Conservation (phyloP, 1,284 basidiomycete species). For the Apiotrichum veenhuisii region DNA sequence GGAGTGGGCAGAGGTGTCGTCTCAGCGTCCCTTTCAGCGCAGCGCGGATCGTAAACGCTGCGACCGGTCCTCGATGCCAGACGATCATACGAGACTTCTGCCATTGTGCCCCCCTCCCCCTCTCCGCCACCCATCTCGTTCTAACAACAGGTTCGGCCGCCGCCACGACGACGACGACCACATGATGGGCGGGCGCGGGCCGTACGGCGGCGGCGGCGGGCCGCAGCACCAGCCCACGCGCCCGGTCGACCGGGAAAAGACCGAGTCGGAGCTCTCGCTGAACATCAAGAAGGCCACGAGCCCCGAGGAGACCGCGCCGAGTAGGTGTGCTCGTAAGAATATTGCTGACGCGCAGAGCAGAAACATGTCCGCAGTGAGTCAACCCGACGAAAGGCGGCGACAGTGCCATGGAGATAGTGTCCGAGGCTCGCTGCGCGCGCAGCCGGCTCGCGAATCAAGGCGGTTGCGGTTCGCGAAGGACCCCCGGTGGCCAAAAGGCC, state of each 20-base stretch:
- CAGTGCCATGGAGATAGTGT: too few relatives aligned
- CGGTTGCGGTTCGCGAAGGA: too few relatives aligned
- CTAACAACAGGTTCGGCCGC: conserved; percentile 33
- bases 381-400: neutral
- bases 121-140: too few relatives aligned
- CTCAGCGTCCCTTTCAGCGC: too few relatives aligned
- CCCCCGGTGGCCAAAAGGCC: too few relatives aligned
- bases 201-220: conserved; percentile 19
- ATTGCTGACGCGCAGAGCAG: conserved; percentile 63
- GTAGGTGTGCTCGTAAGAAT: conserved; percentile 24
- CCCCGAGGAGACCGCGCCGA: conserved; percentile 74
- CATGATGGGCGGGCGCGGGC: conserved; percentile 33
- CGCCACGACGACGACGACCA: conserved; percentile 35
- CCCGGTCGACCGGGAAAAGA: conserved; percentile 95
- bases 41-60: too few relatives aligned
- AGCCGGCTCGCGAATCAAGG: too few relatives aligned
- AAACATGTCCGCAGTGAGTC: conserved; percentile 91
- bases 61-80: too few relatives aligned
- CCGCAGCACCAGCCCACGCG: conserved; percentile 78
- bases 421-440: too few relatives aligned
- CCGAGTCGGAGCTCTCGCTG: conserved; percentile 81
- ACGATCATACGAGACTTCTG: too few relatives aligned
- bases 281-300: conserved; percentile 97
- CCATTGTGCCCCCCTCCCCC: too few relatives aligned
- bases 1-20: too few relatives aligned